Percentiles rank a stretch among this genome's conserved stretches.
Evolutionary conservation across 2,329 filamentous ascomycete species (phyloP).

Genomic region (Dothideomycetes sp.): DNA sequence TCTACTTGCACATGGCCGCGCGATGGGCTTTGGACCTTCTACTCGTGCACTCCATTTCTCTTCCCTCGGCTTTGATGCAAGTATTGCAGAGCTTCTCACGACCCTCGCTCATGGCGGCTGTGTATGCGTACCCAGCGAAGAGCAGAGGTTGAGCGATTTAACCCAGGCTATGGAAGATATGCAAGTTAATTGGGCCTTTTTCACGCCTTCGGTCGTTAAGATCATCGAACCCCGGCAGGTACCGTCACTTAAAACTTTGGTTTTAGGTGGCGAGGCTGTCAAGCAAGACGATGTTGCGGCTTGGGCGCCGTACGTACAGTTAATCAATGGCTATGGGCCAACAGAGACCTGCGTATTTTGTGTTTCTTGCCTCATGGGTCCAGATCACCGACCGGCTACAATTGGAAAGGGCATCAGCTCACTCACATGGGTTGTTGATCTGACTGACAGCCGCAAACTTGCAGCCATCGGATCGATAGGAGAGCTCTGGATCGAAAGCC

Average conservation of each 20-base stretch:
- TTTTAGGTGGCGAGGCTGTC: background rate
- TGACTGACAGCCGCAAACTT: conserved; percentile 18
- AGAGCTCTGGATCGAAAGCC: conserved; percentile 11
- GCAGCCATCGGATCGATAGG: conserved; percentile 30
- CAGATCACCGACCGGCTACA: too few species aligned
- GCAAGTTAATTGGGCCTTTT: background rate
- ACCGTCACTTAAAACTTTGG: background rate
- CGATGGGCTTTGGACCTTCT: background rate
- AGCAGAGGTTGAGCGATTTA: background rate
- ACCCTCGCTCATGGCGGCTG: background rate
- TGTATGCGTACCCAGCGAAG: background rate
- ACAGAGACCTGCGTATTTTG: background rate
- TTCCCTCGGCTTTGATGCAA: background rate
- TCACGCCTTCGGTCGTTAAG: background rate
- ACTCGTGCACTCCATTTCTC: background rate
- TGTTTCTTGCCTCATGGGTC: too few species aligned
- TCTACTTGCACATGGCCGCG: background rate
- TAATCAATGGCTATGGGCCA: too few species aligned
- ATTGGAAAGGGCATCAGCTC: background rate
- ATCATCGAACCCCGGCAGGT: background rate
- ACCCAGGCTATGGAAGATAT: background rate
- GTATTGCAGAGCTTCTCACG: background rate
- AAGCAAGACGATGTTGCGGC: background rate
- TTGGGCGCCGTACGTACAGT: too few species aligned
- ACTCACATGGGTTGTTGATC: conserved; percentile 12